A percentile compares a stretch with the other conserved stretches of the same genome.
Evolutionary conservation across 352 stramenopile species (phyloP).

Genomic region (Phytophthora melonis): DNA sequence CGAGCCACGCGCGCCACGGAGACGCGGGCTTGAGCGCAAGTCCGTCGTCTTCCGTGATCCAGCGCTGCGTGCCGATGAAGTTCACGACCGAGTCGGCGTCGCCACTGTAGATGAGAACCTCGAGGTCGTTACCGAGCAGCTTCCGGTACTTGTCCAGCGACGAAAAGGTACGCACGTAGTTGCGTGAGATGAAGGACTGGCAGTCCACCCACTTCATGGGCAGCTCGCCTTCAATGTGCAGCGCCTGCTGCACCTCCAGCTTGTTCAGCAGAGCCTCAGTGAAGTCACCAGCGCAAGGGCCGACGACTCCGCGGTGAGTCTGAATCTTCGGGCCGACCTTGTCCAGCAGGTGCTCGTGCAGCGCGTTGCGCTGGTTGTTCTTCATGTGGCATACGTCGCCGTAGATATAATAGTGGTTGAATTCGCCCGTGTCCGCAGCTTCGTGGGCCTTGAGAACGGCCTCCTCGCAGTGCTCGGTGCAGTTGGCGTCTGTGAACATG

Average conservation of each 20-base stretch:
- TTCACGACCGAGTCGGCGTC: constrained; percentile 80
- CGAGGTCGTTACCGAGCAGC: constrained; percentile 54
- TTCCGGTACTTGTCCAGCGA: constrained; percentile 72
- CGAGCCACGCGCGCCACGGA: constrained; percentile 64
- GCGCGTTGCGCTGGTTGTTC: constrained; percentile 53
- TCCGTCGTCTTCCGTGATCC: constrained; percentile 59
- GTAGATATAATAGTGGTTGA: constrained; percentile 83
- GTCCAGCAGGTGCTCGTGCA: constrained; percentile 47
- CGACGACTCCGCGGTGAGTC: constrained; percentile 61
- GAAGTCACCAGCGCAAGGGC: constrained; percentile 65
- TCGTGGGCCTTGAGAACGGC: constrained; percentile 53
- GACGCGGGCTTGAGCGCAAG: constrained; percentile 52
- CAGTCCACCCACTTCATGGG: constrained; percentile 67
- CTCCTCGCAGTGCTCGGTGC: constrained; percentile 50
- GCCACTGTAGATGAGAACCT: constrained; percentile 73
- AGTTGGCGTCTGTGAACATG: constrained; percentile 68
- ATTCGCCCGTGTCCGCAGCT: constrained; percentile 48
- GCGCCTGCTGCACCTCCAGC: constrained; percentile 56
- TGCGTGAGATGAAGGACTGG: constrained; percentile 55
- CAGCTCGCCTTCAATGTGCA: constrained; percentile 60
- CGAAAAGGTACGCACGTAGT: constrained; percentile 56
- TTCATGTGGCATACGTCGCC: constrained; percentile 70
- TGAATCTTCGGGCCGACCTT: constrained; percentile 38
- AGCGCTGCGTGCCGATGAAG: constrained; percentile 88
- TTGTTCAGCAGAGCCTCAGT: constrained; percentile 62